Conservation (phyloP, 257 asterid genomes). For the Lycium barbarum region DNA sequence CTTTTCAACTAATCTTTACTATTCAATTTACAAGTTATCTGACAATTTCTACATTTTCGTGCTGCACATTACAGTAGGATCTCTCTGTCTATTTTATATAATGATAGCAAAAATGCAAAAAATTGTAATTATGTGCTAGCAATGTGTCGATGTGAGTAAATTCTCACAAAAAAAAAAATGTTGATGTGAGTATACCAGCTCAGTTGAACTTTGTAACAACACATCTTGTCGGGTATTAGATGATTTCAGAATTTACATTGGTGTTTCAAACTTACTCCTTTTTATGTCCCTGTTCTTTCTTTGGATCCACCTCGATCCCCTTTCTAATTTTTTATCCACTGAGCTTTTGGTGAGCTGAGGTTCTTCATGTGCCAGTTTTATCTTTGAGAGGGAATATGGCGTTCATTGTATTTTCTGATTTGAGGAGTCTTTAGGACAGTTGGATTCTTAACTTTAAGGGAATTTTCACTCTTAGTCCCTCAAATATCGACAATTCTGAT, state of each 20-base stretch:
- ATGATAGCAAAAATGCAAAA: not conserved
- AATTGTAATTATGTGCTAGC: slow-evolving; percentile 8
- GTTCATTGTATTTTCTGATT: not conserved
- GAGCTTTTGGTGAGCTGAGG: slow-evolving; percentile 14
- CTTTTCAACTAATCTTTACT: slow-evolving; percentile 18
- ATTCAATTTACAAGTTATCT: not conserved
- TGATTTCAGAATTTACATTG: not conserved
- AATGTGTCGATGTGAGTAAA: not conserved
- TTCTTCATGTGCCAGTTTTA: slow-evolving; percentile 27
- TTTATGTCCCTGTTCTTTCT: slow-evolving; percentile 16
- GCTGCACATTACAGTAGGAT: not conserved
- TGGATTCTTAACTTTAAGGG: not conserved
- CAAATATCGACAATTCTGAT: not conserved
- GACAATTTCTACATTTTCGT: not conserved
- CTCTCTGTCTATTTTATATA: not conserved
- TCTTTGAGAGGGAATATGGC: not conserved
- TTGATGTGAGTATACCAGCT: not conserved
- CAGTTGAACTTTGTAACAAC: not conserved
- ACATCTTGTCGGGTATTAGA: slow-evolving; percentile 8
- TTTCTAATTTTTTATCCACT: not conserved
- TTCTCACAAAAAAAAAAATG: not conserved
- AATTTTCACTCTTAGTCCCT: not conserved
- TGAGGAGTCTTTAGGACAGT: not conserved
- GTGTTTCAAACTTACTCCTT: slow-evolving; percentile 14
- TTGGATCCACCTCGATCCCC: not conserved